phyloP scores from a whole-genome alignment of 306 rosid genomes.

The Rosa lucieae region DNA sequence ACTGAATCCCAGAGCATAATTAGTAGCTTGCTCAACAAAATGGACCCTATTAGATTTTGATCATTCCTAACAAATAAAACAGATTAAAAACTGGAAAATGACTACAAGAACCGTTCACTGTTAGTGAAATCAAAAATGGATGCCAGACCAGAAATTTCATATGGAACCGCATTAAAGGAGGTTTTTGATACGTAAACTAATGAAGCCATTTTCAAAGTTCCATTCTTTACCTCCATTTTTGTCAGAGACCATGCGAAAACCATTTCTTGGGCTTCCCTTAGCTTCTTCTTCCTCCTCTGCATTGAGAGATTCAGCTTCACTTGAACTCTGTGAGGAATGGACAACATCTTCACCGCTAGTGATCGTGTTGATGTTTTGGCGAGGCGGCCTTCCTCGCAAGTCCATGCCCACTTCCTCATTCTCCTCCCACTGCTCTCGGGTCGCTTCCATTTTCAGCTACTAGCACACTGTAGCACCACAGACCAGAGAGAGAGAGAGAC shows the following conservation, averaged over 20 bases:
- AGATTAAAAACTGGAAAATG: background rate
- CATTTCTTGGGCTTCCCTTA: slow-evolving; percentile 12
- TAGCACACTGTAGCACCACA: background rate
- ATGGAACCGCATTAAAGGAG: background rate
- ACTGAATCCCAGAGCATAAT: background rate
- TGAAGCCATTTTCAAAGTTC: background rate
- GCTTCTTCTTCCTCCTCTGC: background rate
- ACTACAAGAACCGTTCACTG: background rate
- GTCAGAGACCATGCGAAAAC: background rate
- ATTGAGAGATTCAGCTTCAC: background rate
- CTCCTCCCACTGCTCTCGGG: slow-evolving; percentile 26
- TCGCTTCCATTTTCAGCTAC: slow-evolving; percentile 23
- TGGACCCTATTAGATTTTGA: background rate
- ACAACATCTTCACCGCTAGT: slow-evolving; percentile 15
- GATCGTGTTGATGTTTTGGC: background rate
- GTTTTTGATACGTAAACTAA: slow-evolving; percentile 1
- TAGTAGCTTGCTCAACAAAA: background rate
- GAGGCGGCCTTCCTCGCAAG: slow-evolving; percentile 22
- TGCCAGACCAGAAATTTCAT: background rate
- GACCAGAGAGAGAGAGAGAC: background rate
- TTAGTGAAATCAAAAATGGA: background rate
- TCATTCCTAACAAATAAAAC: background rate
- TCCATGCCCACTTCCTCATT: slow-evolving; percentile 27
- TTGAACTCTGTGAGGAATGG: background rate
- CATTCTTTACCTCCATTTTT: slow-evolving; percentile 26